Conservation (phyloP, 192 early-diverging fungal genomes). For the Podila horticola region DNA sequence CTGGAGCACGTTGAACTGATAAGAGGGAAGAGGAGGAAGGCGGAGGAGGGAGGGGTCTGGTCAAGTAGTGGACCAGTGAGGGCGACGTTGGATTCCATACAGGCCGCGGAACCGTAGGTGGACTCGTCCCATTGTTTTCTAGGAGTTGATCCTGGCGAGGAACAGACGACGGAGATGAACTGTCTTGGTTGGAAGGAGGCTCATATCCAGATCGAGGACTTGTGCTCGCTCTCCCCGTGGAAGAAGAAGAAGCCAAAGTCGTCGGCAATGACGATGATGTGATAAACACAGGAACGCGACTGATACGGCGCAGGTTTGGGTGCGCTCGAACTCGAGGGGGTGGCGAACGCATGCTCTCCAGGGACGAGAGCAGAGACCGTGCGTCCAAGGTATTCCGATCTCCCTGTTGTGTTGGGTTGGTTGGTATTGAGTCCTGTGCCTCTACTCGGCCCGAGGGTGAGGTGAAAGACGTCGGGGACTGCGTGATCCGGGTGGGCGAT, state of each 20-base stretch:
- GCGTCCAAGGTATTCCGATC: too few species aligned
- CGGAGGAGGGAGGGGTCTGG: conserved; percentile 4
- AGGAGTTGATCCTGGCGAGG: not conserved
- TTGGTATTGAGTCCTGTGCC: too few species aligned
- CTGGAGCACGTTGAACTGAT: not conserved
- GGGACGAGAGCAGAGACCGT: not conserved
- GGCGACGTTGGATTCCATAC: conserved; percentile 17
- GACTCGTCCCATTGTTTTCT: not conserved
- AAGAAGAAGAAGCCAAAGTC: not conserved
- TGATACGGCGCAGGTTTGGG: conserved; percentile 19
- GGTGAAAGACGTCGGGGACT: not conserved
- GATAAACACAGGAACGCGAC: conserved; percentile 23
- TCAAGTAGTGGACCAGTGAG: conserved; percentile 15
- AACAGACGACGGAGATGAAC: not conserved
- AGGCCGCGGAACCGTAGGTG: not conserved
- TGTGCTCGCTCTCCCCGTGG: not conserved
- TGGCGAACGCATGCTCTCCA: not conserved
- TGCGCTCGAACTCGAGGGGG: conserved; percentile 3
- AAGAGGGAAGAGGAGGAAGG: not conserved
- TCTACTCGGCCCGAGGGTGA: not conserved
- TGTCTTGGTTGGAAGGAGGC: not conserved
- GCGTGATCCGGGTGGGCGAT: not conserved
- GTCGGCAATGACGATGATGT: not conserved
- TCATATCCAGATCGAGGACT: not conserved
- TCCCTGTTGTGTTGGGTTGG: too few species aligned